Evolutionary conservation across 768 basidiomycete species (phyloP), one percentile per base, ranked within the genome.

Genomic region (Trametes maxima): DNA sequence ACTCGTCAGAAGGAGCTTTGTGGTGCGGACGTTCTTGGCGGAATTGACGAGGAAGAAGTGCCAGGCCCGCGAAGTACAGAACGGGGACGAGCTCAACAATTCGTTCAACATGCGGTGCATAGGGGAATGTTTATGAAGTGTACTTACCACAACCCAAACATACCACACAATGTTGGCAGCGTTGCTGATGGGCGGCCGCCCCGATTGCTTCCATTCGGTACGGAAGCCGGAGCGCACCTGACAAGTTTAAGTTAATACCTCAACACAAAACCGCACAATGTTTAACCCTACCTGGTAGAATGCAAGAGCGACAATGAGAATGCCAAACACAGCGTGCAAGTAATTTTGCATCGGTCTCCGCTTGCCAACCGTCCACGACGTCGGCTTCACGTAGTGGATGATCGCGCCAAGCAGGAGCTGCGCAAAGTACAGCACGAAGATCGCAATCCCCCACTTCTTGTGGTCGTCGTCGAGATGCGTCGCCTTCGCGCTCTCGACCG

Each of bases 351-450:
- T 77, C 8, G 84, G 75, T 28, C 86, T 72, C 72, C 71, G 71
- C 66, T 53, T 63, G 21, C 57, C 53, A 39, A 55, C 75, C 76
- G 63, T 65, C 67, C 72, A 78, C 72, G 69, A 71, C 21, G 74
- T 48, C 1, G 75, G 72, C 68, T 87, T 87, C 72, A 82, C 60
- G 52, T 70, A 82, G 70, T 89, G 86, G 46, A 85, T 80, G 69
- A 82, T 51, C 1, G 70, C 57, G 21, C 87, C 86, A 25, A 85
- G 62, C 2, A 74, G 3, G 37, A 83, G 49, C 69, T 88, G 86
- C 6, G 74, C 59, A 56, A 82, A 54, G 69, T 87, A 87, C 10
- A 89, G 72, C 46, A 82, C 74, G 44, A 87, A 74, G 47, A 88
- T 75, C 8, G 78, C 76, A 43, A 83, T 68, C 14, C 86, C 86